Evolutionary conservation across 768 basidiomycete genomes (phyloP).

Genomic region (Auriscalpium vulgare): DNA sequence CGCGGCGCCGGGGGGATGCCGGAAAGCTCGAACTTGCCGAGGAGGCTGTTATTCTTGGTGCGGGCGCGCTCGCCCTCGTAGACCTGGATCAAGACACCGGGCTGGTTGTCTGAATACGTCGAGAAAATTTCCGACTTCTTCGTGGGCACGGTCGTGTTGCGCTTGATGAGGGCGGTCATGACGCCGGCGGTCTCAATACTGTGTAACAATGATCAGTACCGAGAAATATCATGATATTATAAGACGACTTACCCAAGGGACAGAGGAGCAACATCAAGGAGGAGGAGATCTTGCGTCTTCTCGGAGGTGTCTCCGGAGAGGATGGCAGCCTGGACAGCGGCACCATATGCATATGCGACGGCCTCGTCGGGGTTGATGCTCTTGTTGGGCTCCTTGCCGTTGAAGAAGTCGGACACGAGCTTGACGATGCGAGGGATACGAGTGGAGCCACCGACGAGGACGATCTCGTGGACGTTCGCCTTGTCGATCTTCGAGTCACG

Average conservation of each 20-base stretch:
- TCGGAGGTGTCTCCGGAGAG: constrained; percentile 97
- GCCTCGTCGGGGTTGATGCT: constrained; percentile 99
- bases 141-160: constrained; percentile 53
- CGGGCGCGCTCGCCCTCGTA: constrained; percentile 33
- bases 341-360: constrained; percentile 97
- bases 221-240: constrained; percentile 19
- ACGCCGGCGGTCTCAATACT: constrained; percentile 89
- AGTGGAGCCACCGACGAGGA: constrained; percentile 93
- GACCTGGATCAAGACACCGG: constrained; percentile 29
- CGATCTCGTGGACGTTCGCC: constrained; percentile 90
- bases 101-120: constrained; percentile 45
- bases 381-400: constrained; percentile 98
- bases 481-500: constrained; percentile 99
- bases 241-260: constrained; percentile 42
- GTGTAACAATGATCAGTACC: constrained; percentile 2
- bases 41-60: constrained; percentile 41
- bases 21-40: constrained; percentile 40
- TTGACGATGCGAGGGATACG: constrained; percentile 97
- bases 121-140: constrained; percentile 50
- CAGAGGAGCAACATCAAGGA: constrained; percentile 85
- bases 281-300: constrained; percentile 96
- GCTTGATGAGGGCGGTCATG: constrained; percentile 78
- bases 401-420: constrained; percentile 97
- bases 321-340: constrained; percentile 96
- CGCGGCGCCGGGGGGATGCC: constrained; percentile 95